Evolutionary conservation across 2,329 filamentous ascomycete genomes (phyloP).

Genomic region (Penicillium italicum): DNA sequence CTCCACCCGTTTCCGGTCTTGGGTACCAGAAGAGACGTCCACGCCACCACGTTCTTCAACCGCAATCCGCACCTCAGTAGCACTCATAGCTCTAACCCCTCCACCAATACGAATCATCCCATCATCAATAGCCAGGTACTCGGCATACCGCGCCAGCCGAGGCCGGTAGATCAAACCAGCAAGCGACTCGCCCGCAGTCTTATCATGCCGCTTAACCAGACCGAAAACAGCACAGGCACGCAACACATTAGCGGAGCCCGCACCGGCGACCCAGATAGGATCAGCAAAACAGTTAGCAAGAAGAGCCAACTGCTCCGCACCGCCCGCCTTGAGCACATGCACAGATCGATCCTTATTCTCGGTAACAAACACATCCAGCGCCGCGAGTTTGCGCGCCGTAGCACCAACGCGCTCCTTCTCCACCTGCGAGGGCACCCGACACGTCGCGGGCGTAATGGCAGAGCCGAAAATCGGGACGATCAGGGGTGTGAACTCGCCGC

Average conservation of each 20-base stretch:
- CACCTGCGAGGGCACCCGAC: slow-evolving; percentile 75
- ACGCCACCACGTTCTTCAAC: slow-evolving; percentile 63
- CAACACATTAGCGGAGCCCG: slow-evolving; percentile 27
- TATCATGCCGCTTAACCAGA: slow-evolving; percentile 34
- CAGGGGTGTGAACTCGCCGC: slow-evolving; percentile 83
- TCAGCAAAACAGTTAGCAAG: slow-evolving; percentile 25
- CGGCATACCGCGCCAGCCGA: slow-evolving; percentile 53
- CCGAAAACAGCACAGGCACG: slow-evolving; percentile 36
- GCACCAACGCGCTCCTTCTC: slow-evolving; percentile 51
- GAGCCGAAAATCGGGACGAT: slow-evolving; percentile 68
- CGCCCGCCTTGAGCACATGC: slow-evolving; percentile 11
- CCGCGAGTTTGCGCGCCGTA: slow-evolving; percentile 44
- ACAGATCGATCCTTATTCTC: slow-evolving; percentile 13
- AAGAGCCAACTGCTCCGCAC: slow-evolving; percentile 30
- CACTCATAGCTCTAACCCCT: slow-evolving; percentile 56
- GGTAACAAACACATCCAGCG: slow-evolving; percentile 25
- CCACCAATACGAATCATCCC: slow-evolving; percentile 61
- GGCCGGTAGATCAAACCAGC: slow-evolving; percentile 48
- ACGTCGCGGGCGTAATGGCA: slow-evolving; percentile 71
- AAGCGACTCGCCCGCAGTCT: slow-evolving; percentile 39
- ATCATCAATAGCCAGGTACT: slow-evolving; percentile 70
- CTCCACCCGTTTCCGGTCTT: slow-evolving; percentile 26
- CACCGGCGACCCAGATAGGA: slow-evolving; percentile 18
- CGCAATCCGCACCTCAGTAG: slow-evolving; percentile 65
- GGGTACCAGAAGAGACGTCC: slow-evolving; percentile 26